Evolutionary conservation across 108 stramenopile species (phyloP).

Genomic region (Nitzschia sp.): DNA sequence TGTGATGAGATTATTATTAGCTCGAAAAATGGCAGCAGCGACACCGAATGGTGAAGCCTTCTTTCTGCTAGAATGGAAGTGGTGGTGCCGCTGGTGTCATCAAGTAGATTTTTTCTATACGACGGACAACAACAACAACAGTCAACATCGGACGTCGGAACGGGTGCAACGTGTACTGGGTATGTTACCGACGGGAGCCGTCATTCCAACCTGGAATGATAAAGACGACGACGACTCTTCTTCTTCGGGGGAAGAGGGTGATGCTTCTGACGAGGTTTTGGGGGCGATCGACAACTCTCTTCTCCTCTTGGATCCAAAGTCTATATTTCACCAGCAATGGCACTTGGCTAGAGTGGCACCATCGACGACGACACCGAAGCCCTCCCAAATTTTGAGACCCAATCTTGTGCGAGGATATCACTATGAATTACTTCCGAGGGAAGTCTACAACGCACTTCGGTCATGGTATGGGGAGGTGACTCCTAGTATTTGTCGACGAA

Average conservation of each 20-base stretch:
- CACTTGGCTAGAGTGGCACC: constrained; percentile 15
- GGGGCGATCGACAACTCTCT: constrained; percentile 69
- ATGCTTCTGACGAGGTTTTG: constrained; percentile 14
- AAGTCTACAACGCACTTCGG: constrained; percentile 68
- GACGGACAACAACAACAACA: background rate
- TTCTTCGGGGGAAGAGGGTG: constrained; percentile 34
- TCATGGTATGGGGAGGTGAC: constrained; percentile 76
- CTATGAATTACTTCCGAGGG: constrained; percentile 76
- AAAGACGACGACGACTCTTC: constrained; percentile 30
- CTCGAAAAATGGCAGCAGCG: constrained; percentile 26
- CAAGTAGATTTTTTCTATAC: constrained; percentile 59
- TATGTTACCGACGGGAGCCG: constrained; percentile 26
- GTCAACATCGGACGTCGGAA: too few species aligned
- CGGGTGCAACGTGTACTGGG: constrained; percentile 7
- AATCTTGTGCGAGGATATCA: constrained; percentile 82
- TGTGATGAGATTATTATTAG: constrained; percentile 32
- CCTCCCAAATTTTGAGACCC: constrained; percentile 24
- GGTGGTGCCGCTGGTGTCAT: constrained; percentile 76
- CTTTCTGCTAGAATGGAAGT: constrained; percentile 68
- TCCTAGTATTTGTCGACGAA: constrained; percentile 58
- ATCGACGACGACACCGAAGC: background rate
- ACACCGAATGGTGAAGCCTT: constrained; percentile 61
- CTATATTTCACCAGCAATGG: constrained; percentile 36
- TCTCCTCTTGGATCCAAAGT: constrained; percentile 32
- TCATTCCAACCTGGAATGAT: constrained; percentile 18